Evolutionary conservation across 225 moss, liverwort and hornwort species (phyloP).

Genomic region (Marchantia polymorpha): DNA sequence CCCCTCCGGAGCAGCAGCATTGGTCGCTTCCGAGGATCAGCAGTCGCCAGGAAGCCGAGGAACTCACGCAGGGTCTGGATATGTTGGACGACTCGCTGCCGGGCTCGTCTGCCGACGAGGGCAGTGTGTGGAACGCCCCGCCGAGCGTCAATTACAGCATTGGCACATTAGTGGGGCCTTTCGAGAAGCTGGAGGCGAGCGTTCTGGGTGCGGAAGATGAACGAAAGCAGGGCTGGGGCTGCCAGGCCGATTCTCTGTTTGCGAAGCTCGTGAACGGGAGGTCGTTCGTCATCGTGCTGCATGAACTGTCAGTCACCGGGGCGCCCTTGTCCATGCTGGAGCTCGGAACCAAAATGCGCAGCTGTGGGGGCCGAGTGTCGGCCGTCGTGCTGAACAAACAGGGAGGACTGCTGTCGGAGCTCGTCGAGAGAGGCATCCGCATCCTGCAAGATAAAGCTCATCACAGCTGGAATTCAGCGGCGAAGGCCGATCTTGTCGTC

Average conservation of each 20-base stretch:
- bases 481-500: slow-evolving; percentile 60
- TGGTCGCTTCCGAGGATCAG: not conserved
- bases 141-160: slow-evolving; percentile 15
- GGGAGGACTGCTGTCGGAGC: slow-evolving; percentile 60
- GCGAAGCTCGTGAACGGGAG: slow-evolving; percentile 52
- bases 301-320: slow-evolving; percentile 79
- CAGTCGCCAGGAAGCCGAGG: not conserved
- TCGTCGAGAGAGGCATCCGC: slow-evolving; percentile 42
- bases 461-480: slow-evolving; percentile 62
- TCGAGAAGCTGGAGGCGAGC: slow-evolving; percentile 42
- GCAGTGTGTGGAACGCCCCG: not conserved
- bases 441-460: slow-evolving; percentile 52
- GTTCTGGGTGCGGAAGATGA: slow-evolving; percentile 12
- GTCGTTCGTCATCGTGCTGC: slow-evolving; percentile 55
- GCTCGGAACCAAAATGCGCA: slow-evolving; percentile 56
- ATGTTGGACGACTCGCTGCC: not conserved
- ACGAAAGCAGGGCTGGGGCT: slow-evolving; percentile 12
- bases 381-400: slow-evolving; percentile 64
- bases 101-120: not conserved
- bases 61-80: not conserved
- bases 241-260: slow-evolving; percentile 33
- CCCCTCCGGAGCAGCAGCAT: not conserved
- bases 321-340: slow-evolving; percentile 72
- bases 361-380: slow-evolving; percentile 57
- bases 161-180: slow-evolving; percentile 56